These are phyloP conservation scores for Tephrocybe sp. DNA, from an alignment of 768 basidiomycete species.

Conservation along the genomic window DNA sequence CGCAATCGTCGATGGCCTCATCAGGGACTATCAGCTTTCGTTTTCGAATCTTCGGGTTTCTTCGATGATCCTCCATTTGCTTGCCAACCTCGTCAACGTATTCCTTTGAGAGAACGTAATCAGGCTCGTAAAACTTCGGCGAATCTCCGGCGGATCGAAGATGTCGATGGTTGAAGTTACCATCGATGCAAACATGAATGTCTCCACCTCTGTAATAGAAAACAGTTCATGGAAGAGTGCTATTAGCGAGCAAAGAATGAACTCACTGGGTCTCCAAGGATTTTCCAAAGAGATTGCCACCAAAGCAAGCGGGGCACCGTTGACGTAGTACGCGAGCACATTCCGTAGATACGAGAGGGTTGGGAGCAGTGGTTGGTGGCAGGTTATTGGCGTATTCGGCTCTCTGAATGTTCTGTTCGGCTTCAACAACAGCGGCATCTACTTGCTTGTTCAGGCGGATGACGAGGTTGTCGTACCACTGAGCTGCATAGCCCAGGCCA, in stretches of 20 bases:
- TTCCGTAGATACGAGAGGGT: too few relatives aligned
- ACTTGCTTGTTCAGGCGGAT: background rate
- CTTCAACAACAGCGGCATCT: background rate
- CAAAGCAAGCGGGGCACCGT: slow-evolving; percentile 31
- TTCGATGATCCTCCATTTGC: slow-evolving; percentile 15
- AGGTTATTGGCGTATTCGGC: too few relatives aligned
- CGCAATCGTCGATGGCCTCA: slow-evolving; percentile 31
- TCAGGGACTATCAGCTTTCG: slow-evolving; percentile 20
- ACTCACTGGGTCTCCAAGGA: slow-evolving; percentile 1
- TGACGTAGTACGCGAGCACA: slow-evolving; percentile 22
- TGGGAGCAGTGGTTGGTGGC: too few relatives aligned
- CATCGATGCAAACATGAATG: too few relatives aligned
- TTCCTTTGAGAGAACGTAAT: too few relatives aligned
- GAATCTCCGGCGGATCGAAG: too few relatives aligned
- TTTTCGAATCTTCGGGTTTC: slow-evolving; percentile 9
- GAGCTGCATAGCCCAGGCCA: slow-evolving; percentile 2
- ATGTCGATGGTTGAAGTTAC: too few relatives aligned
- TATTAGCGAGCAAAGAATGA: too few relatives aligned
- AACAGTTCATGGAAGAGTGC: too few relatives aligned
- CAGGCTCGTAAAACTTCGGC: slow-evolving; percentile 23
- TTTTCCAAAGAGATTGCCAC: slow-evolving; percentile 21
- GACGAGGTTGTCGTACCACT: slow-evolving; percentile 7
- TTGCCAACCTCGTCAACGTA: slow-evolving; percentile 30
- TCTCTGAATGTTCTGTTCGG: background rate
- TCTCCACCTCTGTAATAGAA: slow-evolving; percentile 16